Evolutionary conservation across 2,329 filamentous ascomycete genomes (phyloP), one percentile per base, ranked within the genome.

Genomic region (Exophiala phaeomuriformis): DNA sequence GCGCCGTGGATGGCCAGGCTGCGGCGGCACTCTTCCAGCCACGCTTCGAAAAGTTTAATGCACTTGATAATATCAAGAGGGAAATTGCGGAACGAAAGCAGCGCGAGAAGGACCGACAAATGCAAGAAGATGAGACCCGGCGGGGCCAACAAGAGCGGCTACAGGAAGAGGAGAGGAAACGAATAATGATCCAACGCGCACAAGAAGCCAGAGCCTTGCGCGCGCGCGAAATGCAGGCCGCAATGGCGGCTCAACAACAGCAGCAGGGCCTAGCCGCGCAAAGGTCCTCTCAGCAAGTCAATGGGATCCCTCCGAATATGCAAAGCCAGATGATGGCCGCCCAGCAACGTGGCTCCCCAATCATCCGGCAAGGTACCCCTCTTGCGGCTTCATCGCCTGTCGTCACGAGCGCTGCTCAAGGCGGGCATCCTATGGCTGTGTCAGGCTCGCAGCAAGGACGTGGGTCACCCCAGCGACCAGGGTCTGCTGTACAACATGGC

Each of bases 41-140:
- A 35, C 81, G 85, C 30, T 96, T 97, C 67, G 90, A 93, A 62
- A 83, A 87, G 36, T 97, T 96, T 71, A 96, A 96, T 73, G 82
- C 88, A 1, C 81, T 98, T 41, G 88, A 89, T 53, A 86, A 88
- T 53, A 95, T 96, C 63, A 88, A 85, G 66, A 75, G 81, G 51
- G 82, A 88, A 41, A 85, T 89, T 56, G 83, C 84, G 29, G 88
- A 94, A 67, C 86, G 83, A 65, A 72, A 71, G 7, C 73, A 73
- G 59, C 69, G 70, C 10, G 73, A 76, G 42, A 71, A 74, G 29
- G 74, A 75, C 55, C 67, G 69, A 60, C 76, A 71, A 60, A 53
- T 73, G 42, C 72, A 75, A 50, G 70, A 77, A 50, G 77, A 83
- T 51, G 65, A 75, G 45, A 67, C 69, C 32, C 72, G 74, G 58